Evolutionary conservation across 495 filamentous ascomycete genomes (phyloP), one percentile per base, ranked within the genome.

Genomic region (Penicillium soppii): DNA sequence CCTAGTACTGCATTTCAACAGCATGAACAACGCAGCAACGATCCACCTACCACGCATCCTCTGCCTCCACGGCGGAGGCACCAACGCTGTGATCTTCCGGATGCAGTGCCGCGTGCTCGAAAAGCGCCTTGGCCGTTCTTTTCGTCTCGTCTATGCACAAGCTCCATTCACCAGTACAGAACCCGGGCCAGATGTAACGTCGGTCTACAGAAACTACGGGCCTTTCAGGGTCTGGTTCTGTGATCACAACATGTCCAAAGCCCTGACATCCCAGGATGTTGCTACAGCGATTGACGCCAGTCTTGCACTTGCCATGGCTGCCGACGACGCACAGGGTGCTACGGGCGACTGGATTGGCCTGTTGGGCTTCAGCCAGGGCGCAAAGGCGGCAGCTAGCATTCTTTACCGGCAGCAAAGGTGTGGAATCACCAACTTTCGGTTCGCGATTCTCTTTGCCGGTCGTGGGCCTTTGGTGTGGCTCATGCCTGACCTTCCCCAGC

Each of bases 141-240:
- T 32, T 17, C 78, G 83, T 12, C 65, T 86, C 50, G 74, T 76
- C 52, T 87, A 79, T 57, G 80, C 74, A 50, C 74, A 86, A 56
- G 83, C 69, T 0, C 82, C 82, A 3, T 81, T 79, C 54, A 52
- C 61, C 38, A 81, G 72, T 51, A n/a, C n/a, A n/a, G 46, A 62
- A 7, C 65, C 82, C 6, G 77, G 78, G 15, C 65, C 78, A 50
- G 59, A 78, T 52, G 73, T 85, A 8, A 55, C 72, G n/a, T 58
- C 75, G 20, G 78, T 82, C 5, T 85, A 82, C 62, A 67, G 69
- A 21, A 63, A 70, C 15, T 71, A 67, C 26, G 81, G 75, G 8
- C 82, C 83, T 6, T 87, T 83, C 61, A 62, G 74, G 21, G 68
- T 78, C 25, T 87, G 82, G 83, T 64, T 87, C 50, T 69, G 77